Base-by-base conservation (phyloP, 495 filamentous ascomycete species). In the Aspergillus haitiensis region DNA sequence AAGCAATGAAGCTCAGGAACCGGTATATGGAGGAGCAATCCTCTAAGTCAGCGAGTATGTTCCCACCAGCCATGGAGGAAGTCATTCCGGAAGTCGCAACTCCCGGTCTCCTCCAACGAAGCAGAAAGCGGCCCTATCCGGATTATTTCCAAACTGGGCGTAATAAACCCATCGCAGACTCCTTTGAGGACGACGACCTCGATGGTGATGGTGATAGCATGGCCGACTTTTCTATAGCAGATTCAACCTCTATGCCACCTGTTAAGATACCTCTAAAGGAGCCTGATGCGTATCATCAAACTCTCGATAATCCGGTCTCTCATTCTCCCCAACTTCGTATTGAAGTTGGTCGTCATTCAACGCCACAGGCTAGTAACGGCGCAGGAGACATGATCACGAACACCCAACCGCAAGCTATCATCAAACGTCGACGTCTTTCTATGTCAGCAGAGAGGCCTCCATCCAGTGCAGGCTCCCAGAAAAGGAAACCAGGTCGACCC, bases 1-100 rank as follows among this genome's bases (percentile, higher is more conserved):
- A 78, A 56, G 72, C 75, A 0, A 55, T 80, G 61, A 78, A 78
- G 39, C 35, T 78, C 33, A 77, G 71, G 58, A 76, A 74, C 35
- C 70, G 72, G 5, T 73, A 70, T 35, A 65, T 72, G 62, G 73
- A 77, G 35, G 74, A 69, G 52, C 72, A 69, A 42, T 62, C 59
- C 1, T 39, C 58, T 39, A 61, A 37, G 35, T 64, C 60, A 3
- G 21, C 21, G n/a, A 53, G 52, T 3, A 51, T 47, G 4, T 62
- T 40, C 13, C 31, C 48, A 34, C 52, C 52, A 6, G 36, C 44
- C 3, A 55, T 59, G 6, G 60, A 67, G 5, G 62, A 54, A 15
- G 50, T 59, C 6, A 52, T 77, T 3, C 70, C 76, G 4, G 68
- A 75, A 64, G 69, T 77, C 7, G 62, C 69, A 21, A 75, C 75